Evolutionary conservation across 2,329 filamentous ascomycete species (phyloP), one percentile per base, ranked within the genome.

Genomic region (Curvularia verruculosa): DNA sequence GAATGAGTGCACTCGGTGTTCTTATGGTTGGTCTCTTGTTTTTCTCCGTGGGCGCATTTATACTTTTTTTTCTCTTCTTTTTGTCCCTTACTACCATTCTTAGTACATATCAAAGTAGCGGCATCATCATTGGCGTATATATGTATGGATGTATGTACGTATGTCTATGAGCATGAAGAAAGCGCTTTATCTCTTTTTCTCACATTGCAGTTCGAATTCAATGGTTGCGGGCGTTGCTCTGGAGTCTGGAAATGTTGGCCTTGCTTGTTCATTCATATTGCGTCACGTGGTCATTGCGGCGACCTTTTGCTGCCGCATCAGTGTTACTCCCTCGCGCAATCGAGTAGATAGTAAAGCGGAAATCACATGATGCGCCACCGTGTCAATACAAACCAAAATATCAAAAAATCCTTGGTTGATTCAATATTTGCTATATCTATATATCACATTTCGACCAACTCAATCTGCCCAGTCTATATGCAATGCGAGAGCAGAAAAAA

Each of bases 101-200:
- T 15, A 6, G 28, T 36, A 23, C 21, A 21, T 43, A 44, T 45
- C 15, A 44, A n/a, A 10, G 12, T 18, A 52, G 49, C 49, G 49
- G 49, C 49, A 52, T 52, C n/a, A 29, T 50, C 48, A 44, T 45
- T 29, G 49, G 49, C 49, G 49, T 52, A 52, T n/a, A 24, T 43
- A 43, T 26, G 40, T 43, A 43, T 43, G 23, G n/a, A 24, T 43
- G 40, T n/a, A 43, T 26, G 21, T 36, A 36, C 6, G 6, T 36
- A 18, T 36, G 34, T 36, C 6, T 36, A 3, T 36, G 34, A 36
- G 34, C 34, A 34, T 34, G 13, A 36, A n/a, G 5, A 36, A n/a
- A 36, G 15, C 15, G 15, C 34, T 36, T 36, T 36, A 8, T 36
- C 3, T 9, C 9, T 18, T 36, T 36, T 36, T 15, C 15, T 18